These are phyloP conservation scores for Aphanocladium album DNA, from an alignment of 2,329 filamentous ascomycete genomes.

Conservation along the genomic window DNA sequence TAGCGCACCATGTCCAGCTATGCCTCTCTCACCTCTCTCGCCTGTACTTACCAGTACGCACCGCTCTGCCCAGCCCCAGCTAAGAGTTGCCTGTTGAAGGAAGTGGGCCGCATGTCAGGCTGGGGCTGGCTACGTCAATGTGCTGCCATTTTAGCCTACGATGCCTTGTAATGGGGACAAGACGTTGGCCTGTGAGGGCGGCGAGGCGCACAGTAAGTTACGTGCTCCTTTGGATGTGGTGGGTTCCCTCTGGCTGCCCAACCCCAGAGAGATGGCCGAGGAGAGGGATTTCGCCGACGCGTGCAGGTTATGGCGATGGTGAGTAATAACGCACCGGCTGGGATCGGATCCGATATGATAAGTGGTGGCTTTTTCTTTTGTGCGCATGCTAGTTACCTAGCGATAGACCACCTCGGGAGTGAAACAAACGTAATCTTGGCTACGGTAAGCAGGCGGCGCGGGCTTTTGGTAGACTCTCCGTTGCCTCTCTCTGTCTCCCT, in stretches of 20 bases:
- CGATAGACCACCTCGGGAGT: not conserved
- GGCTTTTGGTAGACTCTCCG: not conserved
- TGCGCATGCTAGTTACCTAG: not conserved
- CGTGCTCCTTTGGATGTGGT: not conserved
- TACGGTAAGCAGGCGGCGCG: not conserved
- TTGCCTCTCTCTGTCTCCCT: not conserved
- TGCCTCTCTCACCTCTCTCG: not conserved
- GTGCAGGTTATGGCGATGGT: not conserved
- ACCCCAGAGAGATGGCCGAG: not conserved
- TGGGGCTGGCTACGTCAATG: not conserved
- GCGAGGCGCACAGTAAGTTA: not conserved
- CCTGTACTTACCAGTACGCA: not conserved
- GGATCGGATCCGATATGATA: not conserved
- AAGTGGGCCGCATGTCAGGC: not conserved
- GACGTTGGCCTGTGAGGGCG: not conserved
- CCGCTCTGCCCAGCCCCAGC: not conserved
- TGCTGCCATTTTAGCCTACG: not conserved
- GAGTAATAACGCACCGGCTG: not conserved
- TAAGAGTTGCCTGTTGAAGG: conserved; percentile 1
- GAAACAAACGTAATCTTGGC: not conserved
- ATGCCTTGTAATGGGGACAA: not conserved
- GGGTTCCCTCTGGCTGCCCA: not conserved
- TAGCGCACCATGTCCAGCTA: not conserved
- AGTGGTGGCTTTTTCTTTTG: not conserved
- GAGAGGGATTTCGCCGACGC: not conserved